phyloP scores from a whole-genome alignment of 768 basidiomycete species.

The Boletales sp. region DNA sequence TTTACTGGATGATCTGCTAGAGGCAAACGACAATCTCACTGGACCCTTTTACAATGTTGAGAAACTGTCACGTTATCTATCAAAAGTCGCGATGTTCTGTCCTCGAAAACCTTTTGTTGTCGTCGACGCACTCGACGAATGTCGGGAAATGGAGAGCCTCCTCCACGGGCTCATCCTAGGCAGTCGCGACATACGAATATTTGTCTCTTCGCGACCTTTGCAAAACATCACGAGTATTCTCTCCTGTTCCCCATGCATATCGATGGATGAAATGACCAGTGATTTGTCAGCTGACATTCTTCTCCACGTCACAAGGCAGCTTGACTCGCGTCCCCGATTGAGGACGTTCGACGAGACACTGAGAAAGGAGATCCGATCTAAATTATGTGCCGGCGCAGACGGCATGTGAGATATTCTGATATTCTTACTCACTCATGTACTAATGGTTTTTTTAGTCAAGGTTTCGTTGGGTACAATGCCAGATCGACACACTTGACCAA shows the following conservation, averaged over 20 bases:
- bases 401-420: constrained; percentile 17
- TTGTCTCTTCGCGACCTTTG: constrained; percentile 10
- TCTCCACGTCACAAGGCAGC: constrained; percentile 5
- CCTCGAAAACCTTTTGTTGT: constrained; percentile 7
- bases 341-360: background rate
- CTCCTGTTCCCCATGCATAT: constrained; percentile 3
- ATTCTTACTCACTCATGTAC: background rate
- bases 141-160: constrained; percentile 8
- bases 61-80: constrained; percentile 1
- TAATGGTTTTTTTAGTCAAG: background rate
- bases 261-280: constrained; percentile 1
- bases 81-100: background rate
- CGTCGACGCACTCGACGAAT: constrained; percentile 24
- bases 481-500: constrained; percentile 8
- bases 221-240: constrained; percentile 4
- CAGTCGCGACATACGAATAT: background rate
- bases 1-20: constrained; percentile 4
- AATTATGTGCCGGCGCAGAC: constrained; percentile 9
- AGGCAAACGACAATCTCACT: background rate
- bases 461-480: constrained; percentile 17
- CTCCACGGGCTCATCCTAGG: constrained; percentile 5
- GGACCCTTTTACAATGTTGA: constrained; percentile 1
- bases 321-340: constrained; percentile 7
- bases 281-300: constrained; percentile 9
- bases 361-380: constrained; percentile 5